These are phyloP conservation scores for Paulownia fortunei DNA, from an alignment of 257 asterid species.

Conservation along the genomic window DNA sequence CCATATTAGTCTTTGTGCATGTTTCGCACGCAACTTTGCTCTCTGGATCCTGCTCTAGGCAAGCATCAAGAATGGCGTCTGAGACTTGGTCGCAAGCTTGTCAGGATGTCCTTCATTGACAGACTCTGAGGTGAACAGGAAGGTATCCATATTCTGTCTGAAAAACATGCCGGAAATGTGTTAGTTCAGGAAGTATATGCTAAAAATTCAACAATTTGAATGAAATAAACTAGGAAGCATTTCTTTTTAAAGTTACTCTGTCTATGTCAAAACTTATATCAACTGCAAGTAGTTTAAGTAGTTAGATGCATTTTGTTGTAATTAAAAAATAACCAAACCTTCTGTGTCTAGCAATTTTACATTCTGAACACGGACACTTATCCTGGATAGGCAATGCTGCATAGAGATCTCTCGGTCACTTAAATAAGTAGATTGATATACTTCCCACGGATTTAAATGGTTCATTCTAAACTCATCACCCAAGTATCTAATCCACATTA, in stretches of 20 bases:
- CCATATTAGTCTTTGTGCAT: constrained; percentile 68
- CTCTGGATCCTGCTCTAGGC: constrained; percentile 72
- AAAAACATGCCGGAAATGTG: not conserved
- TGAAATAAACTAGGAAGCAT: not conserved
- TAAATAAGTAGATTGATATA: not conserved
- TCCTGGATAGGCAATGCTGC: not conserved
- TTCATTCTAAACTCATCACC: too few relatives aligned
- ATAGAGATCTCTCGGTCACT: not conserved
- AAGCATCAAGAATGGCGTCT: constrained; percentile 71
- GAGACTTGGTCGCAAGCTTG: constrained; percentile 84
- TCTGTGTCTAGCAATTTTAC: not conserved
- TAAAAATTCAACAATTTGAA: not conserved
- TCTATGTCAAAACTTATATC: too few relatives aligned
- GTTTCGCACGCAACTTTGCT: constrained; percentile 81
- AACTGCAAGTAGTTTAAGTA: too few relatives aligned
- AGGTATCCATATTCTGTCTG: constrained; percentile 55
- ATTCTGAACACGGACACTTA: not conserved
- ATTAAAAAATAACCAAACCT: not conserved
- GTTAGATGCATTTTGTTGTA: too few relatives aligned
- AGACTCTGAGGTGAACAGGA: constrained; percentile 68
- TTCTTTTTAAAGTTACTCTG: too few relatives aligned
- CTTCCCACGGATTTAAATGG: too few relatives aligned
- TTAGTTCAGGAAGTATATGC: not conserved
- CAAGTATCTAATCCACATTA: not conserved
- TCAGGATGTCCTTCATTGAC: constrained; percentile 79